These are phyloP conservation scores for Pseudopyrenochaeta lycopersici DNA, from an alignment of 2,329 filamentous ascomycete species.

Conservation along the genomic window DNA sequence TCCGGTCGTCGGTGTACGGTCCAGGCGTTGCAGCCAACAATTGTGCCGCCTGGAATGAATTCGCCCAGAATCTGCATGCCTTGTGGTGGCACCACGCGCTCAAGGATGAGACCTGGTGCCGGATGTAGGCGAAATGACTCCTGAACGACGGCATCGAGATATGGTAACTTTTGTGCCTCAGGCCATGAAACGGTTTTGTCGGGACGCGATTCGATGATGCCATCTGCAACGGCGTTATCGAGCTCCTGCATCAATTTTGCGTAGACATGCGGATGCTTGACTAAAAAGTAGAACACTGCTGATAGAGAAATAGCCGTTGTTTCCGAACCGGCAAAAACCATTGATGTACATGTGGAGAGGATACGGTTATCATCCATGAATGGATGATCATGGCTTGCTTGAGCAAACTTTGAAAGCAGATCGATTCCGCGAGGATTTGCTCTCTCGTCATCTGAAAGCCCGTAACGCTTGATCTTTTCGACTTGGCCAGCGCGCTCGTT, in stretches of 20 bases:
- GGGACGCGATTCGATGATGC: slow-evolving; percentile 53
- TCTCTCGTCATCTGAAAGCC: slow-evolving; percentile 42
- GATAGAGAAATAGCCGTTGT: slow-evolving; percentile 80
- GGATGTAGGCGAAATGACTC: slow-evolving; percentile 82
- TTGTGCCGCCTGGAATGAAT: slow-evolving; percentile 73
- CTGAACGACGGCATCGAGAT: slow-evolving; percentile 80
- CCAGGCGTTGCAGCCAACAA: slow-evolving; percentile 79
- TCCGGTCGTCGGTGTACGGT: slow-evolving; percentile 73
- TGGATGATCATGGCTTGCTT: slow-evolving; percentile 71
- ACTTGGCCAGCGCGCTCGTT: slow-evolving; percentile 68
- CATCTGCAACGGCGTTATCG: slow-evolving; percentile 64
- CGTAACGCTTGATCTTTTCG: slow-evolving; percentile 57
- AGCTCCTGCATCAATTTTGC: slow-evolving; percentile 68
- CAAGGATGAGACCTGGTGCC: slow-evolving; percentile 75
- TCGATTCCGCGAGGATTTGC: slow-evolving; percentile 58
- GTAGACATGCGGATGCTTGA: slow-evolving; percentile 69
- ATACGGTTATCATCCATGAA: slow-evolving; percentile 77
- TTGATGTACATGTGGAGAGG: slow-evolving; percentile 75
- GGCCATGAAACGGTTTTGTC: slow-evolving; percentile 73
- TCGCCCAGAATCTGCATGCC: slow-evolving; percentile 71
- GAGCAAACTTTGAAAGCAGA: slow-evolving; percentile 76
- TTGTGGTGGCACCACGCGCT: slow-evolving; percentile 73
- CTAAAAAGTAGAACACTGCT: slow-evolving; percentile 76
- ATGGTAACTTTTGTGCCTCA: slow-evolving; percentile 74
- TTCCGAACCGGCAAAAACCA: slow-evolving; percentile 78